Conservation (phyloP, 2,329 filamentous ascomycete genomes). For the Trichoderma brevicompactum region DNA sequence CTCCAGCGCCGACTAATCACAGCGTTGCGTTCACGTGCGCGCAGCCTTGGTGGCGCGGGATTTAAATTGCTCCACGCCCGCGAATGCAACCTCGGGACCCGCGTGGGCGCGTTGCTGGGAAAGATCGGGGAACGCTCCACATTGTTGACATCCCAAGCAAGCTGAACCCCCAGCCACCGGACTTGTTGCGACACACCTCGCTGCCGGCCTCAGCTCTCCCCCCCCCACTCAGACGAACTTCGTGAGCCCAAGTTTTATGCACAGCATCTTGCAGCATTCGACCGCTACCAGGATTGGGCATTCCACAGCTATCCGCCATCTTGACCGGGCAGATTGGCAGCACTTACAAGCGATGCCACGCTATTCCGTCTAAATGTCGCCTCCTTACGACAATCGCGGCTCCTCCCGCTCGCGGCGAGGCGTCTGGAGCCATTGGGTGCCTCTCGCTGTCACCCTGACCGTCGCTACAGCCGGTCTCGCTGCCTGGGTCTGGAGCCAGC, state of each 20-base stretch:
- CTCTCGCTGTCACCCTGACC: conserved; percentile 82
- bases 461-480: conserved; percentile 84
- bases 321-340: background rate
- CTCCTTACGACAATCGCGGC: conserved; percentile 63
- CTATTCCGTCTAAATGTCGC: conserved; percentile 56
- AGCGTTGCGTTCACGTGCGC: conserved; percentile 21
- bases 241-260: background rate
- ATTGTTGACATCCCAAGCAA: conserved; percentile 33
- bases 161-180: conserved; percentile 33
- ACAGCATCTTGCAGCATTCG: conserved; percentile 7
- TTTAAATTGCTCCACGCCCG: conserved; percentile 27
- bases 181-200: conserved; percentile 32
- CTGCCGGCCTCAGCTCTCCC: conserved; percentile 21
- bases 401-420: conserved; percentile 64
- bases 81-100: conserved; percentile 43
- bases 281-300: conserved; percentile 16
- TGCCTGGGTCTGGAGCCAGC: conserved; percentile 94
- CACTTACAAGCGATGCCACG: conserved; percentile 43
- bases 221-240: conserved; percentile 26
- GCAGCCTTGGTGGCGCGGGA: conserved; percentile 29
- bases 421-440: conserved; percentile 84
- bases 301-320: background rate
- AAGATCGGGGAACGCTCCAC: conserved; percentile 28
- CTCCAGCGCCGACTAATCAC: background rate
- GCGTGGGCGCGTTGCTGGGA: conserved; percentile 35